Percentiles rank a stretch among this genome's conserved stretches.
phyloP scores from a whole-genome alignment of 1,284 basidiomycete species.

The Veloboletus limbatus region DNA sequence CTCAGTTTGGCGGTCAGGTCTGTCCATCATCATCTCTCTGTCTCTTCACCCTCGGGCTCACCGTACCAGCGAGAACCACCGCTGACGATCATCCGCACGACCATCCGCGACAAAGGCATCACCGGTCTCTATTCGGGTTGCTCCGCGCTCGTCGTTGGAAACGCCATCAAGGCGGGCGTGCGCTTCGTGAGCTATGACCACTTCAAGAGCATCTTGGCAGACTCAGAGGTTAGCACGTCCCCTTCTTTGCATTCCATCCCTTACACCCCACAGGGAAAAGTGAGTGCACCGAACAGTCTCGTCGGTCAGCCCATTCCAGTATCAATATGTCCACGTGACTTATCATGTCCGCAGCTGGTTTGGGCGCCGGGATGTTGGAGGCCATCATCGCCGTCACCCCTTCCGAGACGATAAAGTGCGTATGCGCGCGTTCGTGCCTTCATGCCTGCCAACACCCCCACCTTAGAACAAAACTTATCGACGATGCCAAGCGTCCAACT shows the following conservation, averaged over 20 bases:
- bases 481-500: constrained; percentile 82
- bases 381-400: constrained; percentile 95
- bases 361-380: constrained; percentile 94
- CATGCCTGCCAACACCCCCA: not conserved
- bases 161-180: constrained; percentile 89
- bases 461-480: constrained; percentile 92
- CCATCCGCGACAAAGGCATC: constrained; percentile 70
- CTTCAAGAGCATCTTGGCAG: constrained; percentile 84
- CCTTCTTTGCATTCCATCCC: not conserved
- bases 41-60: not conserved
- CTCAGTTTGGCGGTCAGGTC: constrained; percentile 78
- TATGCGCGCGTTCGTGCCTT: constrained; percentile 2
- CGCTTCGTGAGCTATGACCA: constrained; percentile 94
- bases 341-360: constrained; percentile 60
- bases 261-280: constrained; percentile 67
- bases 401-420: constrained; percentile 96
- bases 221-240: constrained; percentile 59
- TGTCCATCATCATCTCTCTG: constrained; percentile 13
- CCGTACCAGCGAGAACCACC: constrained; percentile 46
- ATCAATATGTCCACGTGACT: not conserved
- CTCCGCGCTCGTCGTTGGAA: constrained; percentile 85
- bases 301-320: constrained; percentile 52
- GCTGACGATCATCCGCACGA: constrained; percentile 66
- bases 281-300: constrained; percentile 81
- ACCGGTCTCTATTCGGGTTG: constrained; percentile 84